These are phyloP conservation scores for Prunus mira DNA, from an alignment of 306 rosid species.

Conservation along the genomic window DNA sequence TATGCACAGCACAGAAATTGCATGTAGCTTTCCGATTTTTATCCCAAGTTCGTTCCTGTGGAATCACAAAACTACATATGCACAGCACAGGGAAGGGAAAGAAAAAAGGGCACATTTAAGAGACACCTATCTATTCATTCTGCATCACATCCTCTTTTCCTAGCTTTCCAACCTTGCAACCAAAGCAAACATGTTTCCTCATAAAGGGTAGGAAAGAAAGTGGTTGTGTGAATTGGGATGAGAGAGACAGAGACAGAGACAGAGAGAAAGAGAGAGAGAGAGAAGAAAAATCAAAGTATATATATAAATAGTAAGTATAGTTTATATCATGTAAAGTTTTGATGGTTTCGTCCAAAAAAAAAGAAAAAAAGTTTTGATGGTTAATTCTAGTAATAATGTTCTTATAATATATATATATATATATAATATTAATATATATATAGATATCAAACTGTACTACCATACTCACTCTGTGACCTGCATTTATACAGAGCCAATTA, in stretches of 20 bases:
- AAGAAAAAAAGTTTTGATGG: background rate
- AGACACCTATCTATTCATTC: conserved; percentile 41
- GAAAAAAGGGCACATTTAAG: conserved; percentile 38
- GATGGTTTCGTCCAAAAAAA: background rate
- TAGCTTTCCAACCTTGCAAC: conserved; percentile 37
- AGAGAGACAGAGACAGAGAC: too few relatives aligned
- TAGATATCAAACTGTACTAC: conserved; percentile 40
- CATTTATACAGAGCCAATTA: conserved; percentile 41
- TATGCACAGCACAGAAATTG: conserved; percentile 38
- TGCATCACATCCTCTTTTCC: conserved; percentile 32
- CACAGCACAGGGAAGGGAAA: background rate
- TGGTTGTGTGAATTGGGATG: conserved; percentile 9
- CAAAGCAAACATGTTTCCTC: conserved; percentile 33
- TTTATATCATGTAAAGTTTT: background rate
- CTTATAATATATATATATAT: conserved; percentile 16
- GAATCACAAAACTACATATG: conserved; percentile 31
- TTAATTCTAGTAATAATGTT: conserved; percentile 14
- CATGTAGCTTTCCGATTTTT: conserved; percentile 34
- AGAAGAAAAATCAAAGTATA: background rate
- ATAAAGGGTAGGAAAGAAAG: conserved; percentile 36
- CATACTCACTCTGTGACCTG: conserved; percentile 28
- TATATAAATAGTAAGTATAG: too few relatives aligned
- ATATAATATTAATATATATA: too few relatives aligned
- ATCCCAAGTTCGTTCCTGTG: conserved; percentile 30
- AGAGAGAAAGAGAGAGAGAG: too few relatives aligned